Evolutionary conservation across 2,329 filamentous ascomycete species (phyloP).

Genomic region (Didymosphaeria variabile): DNA sequence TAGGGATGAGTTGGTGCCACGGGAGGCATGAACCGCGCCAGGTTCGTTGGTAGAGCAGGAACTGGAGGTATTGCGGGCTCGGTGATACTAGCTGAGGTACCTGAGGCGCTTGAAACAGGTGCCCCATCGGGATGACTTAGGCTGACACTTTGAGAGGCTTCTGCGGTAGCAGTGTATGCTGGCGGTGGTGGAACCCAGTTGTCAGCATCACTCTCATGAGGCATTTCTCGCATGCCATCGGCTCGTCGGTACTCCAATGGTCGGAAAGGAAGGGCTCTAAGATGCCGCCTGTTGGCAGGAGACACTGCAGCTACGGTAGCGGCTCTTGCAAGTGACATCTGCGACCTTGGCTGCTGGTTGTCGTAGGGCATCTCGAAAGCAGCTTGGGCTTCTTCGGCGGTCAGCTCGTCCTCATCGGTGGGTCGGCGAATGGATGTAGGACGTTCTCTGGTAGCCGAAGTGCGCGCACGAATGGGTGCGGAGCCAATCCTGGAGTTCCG

Average conservation of each 20-base stretch:
- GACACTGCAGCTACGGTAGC: conserved; percentile 68
- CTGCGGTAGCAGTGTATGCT: conserved; percentile 74
- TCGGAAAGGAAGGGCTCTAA: conserved; percentile 64
- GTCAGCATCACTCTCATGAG: conserved; percentile 86
- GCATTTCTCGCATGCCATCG: conserved; percentile 75
- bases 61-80: conserved; percentile 31
- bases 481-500: conserved; percentile 39
- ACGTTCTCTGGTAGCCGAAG: conserved; percentile 33
- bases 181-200: conserved; percentile 89
- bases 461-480: conserved; percentile 41
- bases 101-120: conserved; percentile 29
- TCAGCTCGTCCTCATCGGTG: conserved; percentile 43
- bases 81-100: conserved; percentile 8
- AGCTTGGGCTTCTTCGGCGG: conserved; percentile 46
- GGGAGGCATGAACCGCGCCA: conserved; percentile 27
- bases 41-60: conserved; percentile 34
- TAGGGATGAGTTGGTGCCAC: conserved; percentile 29
- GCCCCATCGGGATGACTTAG: conserved; percentile 46
- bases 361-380: conserved; percentile 52
- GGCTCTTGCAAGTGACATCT: conserved; percentile 50
- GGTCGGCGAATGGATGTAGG: conserved; percentile 27
- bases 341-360: conserved; percentile 51
- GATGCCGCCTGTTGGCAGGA: conserved; percentile 73
- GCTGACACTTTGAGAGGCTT: conserved; percentile 49
- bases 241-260: conserved; percentile 72